Percentiles rank a stretch among this genome's conserved stretches.
These are phyloP conservation scores for Tricholoma flavovirens DNA, from an alignment of 768 basidiomycete genomes.

Conservation along the genomic window DNA sequence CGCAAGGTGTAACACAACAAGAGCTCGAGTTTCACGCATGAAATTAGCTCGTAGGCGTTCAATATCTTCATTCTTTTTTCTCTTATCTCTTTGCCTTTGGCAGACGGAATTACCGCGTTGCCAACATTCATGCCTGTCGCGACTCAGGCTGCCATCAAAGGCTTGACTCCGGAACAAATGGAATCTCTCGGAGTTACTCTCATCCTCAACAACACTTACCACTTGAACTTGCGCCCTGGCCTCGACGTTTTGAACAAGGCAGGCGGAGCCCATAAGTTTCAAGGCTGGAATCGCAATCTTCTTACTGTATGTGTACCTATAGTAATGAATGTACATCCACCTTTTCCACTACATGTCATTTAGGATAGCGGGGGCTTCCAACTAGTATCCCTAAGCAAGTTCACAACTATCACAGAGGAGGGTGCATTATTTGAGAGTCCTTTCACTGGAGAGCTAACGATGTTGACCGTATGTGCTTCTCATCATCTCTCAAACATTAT, in stretches of 20 bases:
- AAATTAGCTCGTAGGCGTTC: constrained; percentile 62
- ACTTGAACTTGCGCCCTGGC: constrained; percentile 83
- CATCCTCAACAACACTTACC: constrained; percentile 88
- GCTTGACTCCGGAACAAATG: constrained; percentile 79
- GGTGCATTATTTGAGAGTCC: constrained; percentile 83
- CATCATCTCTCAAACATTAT: constrained; percentile 1
- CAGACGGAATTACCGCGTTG: constrained; percentile 77
- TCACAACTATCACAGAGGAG: constrained; percentile 82
- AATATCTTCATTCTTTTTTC: background rate
- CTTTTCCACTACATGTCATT: background rate
- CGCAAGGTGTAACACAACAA: constrained; percentile 75
- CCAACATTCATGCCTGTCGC: constrained; percentile 95
- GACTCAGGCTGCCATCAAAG: constrained; percentile 89
- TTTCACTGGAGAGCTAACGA: constrained; percentile 82
- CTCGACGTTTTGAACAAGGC: constrained; percentile 63
- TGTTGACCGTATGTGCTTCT: constrained; percentile 61
- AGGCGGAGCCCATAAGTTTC: constrained; percentile 86
- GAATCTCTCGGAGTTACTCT: constrained; percentile 77
- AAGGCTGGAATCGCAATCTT: constrained; percentile 83
- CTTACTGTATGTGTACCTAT: constrained; percentile 54
- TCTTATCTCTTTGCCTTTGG: background rate
- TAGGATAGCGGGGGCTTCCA: constrained; percentile 92
- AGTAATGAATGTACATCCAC: background rate
- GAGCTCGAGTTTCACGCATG: constrained; percentile 83
- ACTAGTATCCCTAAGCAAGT: constrained; percentile 77